phyloP scores from a whole-genome alignment of 306 rosid species.

The Cucumis hystrix region DNA sequence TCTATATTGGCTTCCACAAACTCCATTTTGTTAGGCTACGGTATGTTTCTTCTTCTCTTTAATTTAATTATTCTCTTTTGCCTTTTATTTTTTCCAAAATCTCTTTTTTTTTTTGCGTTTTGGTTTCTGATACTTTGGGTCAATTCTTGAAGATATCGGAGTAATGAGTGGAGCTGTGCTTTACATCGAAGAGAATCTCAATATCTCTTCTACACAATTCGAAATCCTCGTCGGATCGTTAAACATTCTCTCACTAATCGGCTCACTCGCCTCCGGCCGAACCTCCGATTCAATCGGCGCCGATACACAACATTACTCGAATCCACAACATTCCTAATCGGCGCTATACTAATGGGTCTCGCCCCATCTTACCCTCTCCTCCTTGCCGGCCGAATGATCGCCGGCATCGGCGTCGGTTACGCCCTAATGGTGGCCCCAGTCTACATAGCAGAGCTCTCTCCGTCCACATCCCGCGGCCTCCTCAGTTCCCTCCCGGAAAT shows the following conservation, averaged over 20 bases:
- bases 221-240: slow-evolving; percentile 63
- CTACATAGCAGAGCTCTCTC: slow-evolving; percentile 68
- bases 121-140: not conserved
- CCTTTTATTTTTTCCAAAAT: too few relatives aligned
- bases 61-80: too few relatives aligned
- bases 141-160: slow-evolving; percentile 42
- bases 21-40: slow-evolving; percentile 73
- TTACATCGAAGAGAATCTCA: slow-evolving; percentile 38
- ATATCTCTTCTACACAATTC: slow-evolving; percentile 42
- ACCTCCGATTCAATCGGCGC: slow-evolving; percentile 62
- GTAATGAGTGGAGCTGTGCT: slow-evolving; percentile 89
- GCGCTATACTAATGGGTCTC: slow-evolving; percentile 64
- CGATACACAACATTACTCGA: slow-evolving; percentile 59
- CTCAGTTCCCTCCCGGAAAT: slow-evolving; percentile 77
- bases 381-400: slow-evolving; percentile 46
- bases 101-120: too few relatives aligned
- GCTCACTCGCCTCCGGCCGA: slow-evolving; percentile 66
- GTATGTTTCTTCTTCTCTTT: slow-evolving; percentile 14
- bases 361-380: slow-evolving; percentile 57
- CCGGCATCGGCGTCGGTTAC: slow-evolving; percentile 72
- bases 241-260: slow-evolving; percentile 54
- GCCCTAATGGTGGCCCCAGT: slow-evolving; percentile 66
- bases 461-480: slow-evolving; percentile 52
- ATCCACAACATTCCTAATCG: slow-evolving; percentile 45
- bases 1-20: slow-evolving; percentile 72